Evolutionary conservation across 2,329 filamentous ascomycete genomes (phyloP), one percentile per base, ranked within the genome.

Genomic region (Aspergillus fijiensis): DNA sequence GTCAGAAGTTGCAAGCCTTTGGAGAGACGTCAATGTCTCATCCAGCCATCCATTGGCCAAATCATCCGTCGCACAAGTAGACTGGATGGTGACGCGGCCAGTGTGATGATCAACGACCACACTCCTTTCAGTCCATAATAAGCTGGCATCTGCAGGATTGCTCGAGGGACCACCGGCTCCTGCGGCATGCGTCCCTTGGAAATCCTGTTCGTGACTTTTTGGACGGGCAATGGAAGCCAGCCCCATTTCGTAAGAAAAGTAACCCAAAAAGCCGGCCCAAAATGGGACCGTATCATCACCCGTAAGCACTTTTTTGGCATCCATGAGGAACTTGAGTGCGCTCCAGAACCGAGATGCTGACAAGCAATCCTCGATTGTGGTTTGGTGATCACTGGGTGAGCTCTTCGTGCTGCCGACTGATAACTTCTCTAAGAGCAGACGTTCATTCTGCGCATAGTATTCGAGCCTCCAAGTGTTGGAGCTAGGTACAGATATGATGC

Each of bases 181-280:
- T 10, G 19, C 25, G 10, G 35, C 25, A 49, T 45, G 7, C 48
- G 51, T 16, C 35, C 50, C 31, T 47, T 61, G 51, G 49, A 58
- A 58, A 64, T 68, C 64, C 29, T 67, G 63, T 33, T 76, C 67
- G 2, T 75, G 64, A 23, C 89, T 58, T 51, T 71, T 70, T 2
- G 72, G 68, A 51, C 73, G 74, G 87, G 87, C 19, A 82, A 86
- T 64, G 52, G 74, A 70, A 6, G 74, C 79, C 1, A 96, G 78
- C 0, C 91, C 91, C 71, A 92, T 86, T 73, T 96, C 92, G 62
- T 96, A 96, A 0, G 90, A 92, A 54, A 92, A 84, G 69, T 89
- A 96, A 0, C 92, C 92, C 77, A 96, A 86, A 60, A 96, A 87
- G 0, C 92, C 92, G 55, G 91, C 92, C 75, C 90, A 86, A 71